Evolutionary conservation across 257 asterid genomes (phyloP), one percentile per base, ranked within the genome.

Genomic region (Solanum lycopersicoides): DNA sequence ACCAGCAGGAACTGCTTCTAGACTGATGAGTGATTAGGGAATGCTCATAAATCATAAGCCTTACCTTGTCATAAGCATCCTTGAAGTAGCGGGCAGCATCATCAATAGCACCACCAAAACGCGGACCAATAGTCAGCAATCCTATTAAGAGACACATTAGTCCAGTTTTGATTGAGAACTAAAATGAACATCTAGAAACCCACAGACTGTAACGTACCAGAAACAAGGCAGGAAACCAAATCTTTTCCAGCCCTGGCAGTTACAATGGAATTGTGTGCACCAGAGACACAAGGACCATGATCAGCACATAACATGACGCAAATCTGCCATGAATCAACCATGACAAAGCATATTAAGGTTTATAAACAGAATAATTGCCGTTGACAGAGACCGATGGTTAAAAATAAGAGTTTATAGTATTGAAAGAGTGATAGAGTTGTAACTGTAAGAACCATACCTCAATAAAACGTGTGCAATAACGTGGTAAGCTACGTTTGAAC

Each of bases 201-300:
- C 4, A 3, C 74, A 39, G 65, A 88, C 18, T 16, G 35, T 68
- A 63, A 89, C 89, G 28, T 89, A 95, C 99, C 99, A 68, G 99
- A 93, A 87, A 97, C 99, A 89, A 97, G 99, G 91, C 99, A 92
- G 30, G 99, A 96, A 53, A 97, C 99, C 7, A 97, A 92, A 89
- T 97, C 99, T 92, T 97, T 97, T 88, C 99, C 99, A 56, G 99
- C 99, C 91, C 99, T 94, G 86, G 99, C 98, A 35, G 99, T 97
- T 39, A 97, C 99, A 41, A 97, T 97, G 86, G 96, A 91, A 93
- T 95, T 97, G 95, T 97, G 99, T 73, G 99, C 99, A 89, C 99
- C 99, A 90, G 99, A 97, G 88, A 97, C 99, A 88, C 99, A 96
- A 47, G 99, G 99, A 89, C 99, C 99, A 79, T 97, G 99, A 90